These are phyloP conservation scores for Lyophyllum decastes DNA, from an alignment of 768 basidiomycete species.

Conservation along the genomic window DNA sequence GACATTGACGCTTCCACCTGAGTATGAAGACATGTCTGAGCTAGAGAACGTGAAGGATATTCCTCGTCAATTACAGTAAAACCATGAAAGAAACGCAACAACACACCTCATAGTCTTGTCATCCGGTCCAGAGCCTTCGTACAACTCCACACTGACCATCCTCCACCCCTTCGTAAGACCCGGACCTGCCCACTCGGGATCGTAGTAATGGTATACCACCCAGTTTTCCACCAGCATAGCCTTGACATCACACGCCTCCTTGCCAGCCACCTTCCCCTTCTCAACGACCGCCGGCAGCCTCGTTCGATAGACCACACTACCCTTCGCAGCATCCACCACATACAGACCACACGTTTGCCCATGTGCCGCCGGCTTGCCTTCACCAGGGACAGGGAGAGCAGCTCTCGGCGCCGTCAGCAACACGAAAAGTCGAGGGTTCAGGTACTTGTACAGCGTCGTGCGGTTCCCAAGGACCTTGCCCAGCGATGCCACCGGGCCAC, in stretches of 20 bases:
- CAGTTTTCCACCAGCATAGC: slow-evolving; percentile 84
- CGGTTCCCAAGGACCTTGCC: slow-evolving; percentile 89
- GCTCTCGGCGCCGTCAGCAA: slow-evolving; percentile 52
- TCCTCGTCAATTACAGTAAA: neutral
- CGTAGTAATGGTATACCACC: slow-evolving; percentile 88
- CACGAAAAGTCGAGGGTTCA: slow-evolving; percentile 79
- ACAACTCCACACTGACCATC: slow-evolving; percentile 84
- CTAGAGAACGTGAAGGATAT: slow-evolving; percentile 22
- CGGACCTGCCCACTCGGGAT: slow-evolving; percentile 47
- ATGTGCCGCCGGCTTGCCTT: slow-evolving; percentile 8
- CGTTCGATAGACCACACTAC: slow-evolving; percentile 70
- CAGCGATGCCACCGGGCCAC: slow-evolving; percentile 67
- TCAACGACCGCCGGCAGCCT: slow-evolving; percentile 43
- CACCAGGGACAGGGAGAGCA: neutral
- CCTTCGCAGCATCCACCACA: slow-evolving; percentile 79
- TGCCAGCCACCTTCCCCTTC: slow-evolving; percentile 17
- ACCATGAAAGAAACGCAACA: neutral
- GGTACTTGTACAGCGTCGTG: slow-evolving; percentile 90
- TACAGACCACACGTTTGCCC: slow-evolving; percentile 61
- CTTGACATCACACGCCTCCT: slow-evolving; percentile 60
- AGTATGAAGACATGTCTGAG: slow-evolving; percentile 46
- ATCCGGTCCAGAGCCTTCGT: slow-evolving; percentile 72
- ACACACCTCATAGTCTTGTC: slow-evolving; percentile 73
- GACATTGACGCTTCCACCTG: slow-evolving; percentile 52
- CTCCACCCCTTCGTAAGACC: slow-evolving; percentile 66